Evolutionary conservation across 495 filamentous ascomycete genomes (phyloP).

Genomic region (Podospora didyma): DNA sequence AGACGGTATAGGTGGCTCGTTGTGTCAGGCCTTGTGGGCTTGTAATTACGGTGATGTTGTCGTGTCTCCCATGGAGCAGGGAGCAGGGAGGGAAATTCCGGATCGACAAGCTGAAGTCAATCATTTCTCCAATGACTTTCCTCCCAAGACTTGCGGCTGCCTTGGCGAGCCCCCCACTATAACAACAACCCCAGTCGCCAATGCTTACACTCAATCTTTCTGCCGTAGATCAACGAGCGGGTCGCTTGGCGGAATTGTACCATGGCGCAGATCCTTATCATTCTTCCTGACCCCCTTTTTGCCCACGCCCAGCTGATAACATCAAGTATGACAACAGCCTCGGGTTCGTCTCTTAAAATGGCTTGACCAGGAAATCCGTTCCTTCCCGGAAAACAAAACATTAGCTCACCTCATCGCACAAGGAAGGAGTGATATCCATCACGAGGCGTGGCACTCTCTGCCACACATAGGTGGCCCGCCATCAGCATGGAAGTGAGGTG

Average conservation of each 20-base stretch:
- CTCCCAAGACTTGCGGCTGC: conserved; percentile 12
- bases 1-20: background rate
- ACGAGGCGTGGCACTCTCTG: too few relatives aligned
- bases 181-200: background rate
- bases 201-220: background rate
- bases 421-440: too few relatives aligned
- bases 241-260: conserved; percentile 3
- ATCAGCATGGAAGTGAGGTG: background rate
- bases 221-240: conserved; percentile 2
- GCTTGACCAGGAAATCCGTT: too few relatives aligned
- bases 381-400: too few relatives aligned
- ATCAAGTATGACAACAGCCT: background rate
- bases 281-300: background rate
- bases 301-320: background rate
- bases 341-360: too few relatives aligned
- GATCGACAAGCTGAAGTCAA: background rate
- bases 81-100: too few relatives aligned
- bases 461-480: background rate
- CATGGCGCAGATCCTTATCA: background rate
- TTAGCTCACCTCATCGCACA: too few relatives aligned
- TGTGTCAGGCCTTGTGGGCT: too few relatives aligned
- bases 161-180: conserved; percentile 10
- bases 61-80: too few relatives aligned
- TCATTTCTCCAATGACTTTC: background rate
- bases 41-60: too few relatives aligned